Evolutionary conservation across 2,329 filamentous ascomycete genomes (phyloP).

Genomic region (Elsinoe ampelina): DNA sequence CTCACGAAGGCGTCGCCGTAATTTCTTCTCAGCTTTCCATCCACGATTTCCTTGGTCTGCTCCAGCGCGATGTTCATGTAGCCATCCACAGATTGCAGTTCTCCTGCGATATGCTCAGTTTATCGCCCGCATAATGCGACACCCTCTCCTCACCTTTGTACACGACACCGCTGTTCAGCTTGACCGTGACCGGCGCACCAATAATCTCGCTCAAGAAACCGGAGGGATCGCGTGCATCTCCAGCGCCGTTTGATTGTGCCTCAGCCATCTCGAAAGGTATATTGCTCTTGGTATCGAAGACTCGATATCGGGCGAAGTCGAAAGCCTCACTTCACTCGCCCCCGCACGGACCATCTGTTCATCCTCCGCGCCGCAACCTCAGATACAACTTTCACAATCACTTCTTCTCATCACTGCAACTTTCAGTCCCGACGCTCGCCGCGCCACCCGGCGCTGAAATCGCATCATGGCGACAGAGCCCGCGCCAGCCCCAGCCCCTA

Average conservation of each 20-base stretch:
- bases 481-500: not conserved
- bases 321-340: not conserved
- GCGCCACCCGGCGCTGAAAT: not conserved
- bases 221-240: constrained; percentile 82
- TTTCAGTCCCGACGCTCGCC: not conserved
- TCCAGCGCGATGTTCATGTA: constrained; percentile 99
- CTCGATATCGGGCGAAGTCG: not conserved
- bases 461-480: not conserved
- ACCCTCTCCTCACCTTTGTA: constrained; percentile 65
- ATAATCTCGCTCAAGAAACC: constrained; percentile 92
- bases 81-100: constrained; percentile 92
- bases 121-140: not conserved
- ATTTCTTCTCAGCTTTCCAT: constrained; percentile 68
- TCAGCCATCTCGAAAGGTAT: not conserved
- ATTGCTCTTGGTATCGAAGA: not conserved
- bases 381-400: not conserved
- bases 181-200: constrained; percentile 86
- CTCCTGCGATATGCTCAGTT: constrained; percentile 48
- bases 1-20: constrained; percentile 94
- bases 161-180: constrained; percentile 95
- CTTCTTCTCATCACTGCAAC: not conserved
- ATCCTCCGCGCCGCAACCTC: not conserved
- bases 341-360: constrained; percentile 11
- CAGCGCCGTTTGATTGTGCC: constrained; percentile 47
- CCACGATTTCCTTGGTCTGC: constrained; percentile 85